Base-by-base conservation (phyloP, 140 eudicot genomes). In the Bidens hawaiensis region DNA sequence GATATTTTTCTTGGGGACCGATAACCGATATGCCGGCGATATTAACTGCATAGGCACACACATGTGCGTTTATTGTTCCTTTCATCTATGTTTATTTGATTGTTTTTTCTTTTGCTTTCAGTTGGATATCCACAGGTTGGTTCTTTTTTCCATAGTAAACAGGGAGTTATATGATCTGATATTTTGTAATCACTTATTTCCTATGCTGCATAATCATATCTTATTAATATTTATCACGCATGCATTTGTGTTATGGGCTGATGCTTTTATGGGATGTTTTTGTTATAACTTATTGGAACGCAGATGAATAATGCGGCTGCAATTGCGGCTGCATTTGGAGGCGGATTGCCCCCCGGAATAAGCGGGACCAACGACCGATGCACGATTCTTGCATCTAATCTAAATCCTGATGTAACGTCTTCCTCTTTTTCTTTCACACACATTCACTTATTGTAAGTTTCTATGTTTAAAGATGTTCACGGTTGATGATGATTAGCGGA, bases 241-340 rank as follows among this genome's bases (percentile, higher is more conserved):
- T 34, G 46, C 62, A 33, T 28, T n/a, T 70, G 14, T 48, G n/a
- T 15, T 21, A 24, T 28, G 22, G n/a, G 63, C 60, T 72, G 52
- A 64, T 30, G 42, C 0, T 55, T 64, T 40, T n/a, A 41, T 53
- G 41, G 18, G 30, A 18, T 58, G 25, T 16, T 67, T 22, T 75
- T n/a, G 49, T 65, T n/a, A 52, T 6, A 47, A 31, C 41, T 28
- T 64, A 7, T 31, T 57, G 12, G 42, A 48, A 41, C 72, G 14
- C 54, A 94, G 97, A 79, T 79, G 87, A 89, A 80, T 16, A 83
- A 94, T 56, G 84, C 89, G 27, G 85, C 97, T 43, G 97, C 95
- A 47, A 83, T 88, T 70, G 86, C 97, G 14, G 87, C 97, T 81
- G 97, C 97, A n/a, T 94, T 94, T 81, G 94, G 90, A 72, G 90